These are phyloP conservation scores for Biscutella auriculata DNA, from an alignment of 441 rosid species.

Conservation along the genomic window DNA sequence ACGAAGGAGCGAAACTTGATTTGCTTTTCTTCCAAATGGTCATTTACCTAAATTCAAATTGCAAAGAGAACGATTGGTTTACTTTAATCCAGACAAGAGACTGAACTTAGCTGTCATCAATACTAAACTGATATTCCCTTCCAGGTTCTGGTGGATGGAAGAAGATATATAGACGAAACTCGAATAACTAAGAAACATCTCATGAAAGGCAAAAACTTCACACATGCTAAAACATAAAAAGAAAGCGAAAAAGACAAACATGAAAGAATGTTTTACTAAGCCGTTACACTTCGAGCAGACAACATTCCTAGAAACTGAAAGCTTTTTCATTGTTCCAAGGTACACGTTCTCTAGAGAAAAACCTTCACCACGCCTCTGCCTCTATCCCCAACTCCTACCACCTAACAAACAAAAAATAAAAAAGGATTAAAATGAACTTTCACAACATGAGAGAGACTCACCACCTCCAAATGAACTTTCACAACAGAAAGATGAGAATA, in stretches of 20 bases:
- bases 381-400: conserved; percentile 70
- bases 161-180: too few relatives aligned
- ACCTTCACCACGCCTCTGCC: conserved; percentile 89
- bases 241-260: too few relatives aligned
- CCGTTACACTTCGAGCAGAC: conserved; percentile 84
- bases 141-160: too few relatives aligned
- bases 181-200: too few relatives aligned
- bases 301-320: conserved; percentile 58
- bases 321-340: conserved; percentile 69
- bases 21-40: too few relatives aligned
- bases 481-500: conserved; percentile 88
- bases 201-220: too few relatives aligned
- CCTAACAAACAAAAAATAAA: conserved; percentile 12
- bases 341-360: conserved; percentile 77
- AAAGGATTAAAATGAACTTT: not conserved
- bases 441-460: not conserved
- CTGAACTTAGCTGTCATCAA: conserved; percentile 34
- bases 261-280: conserved; percentile 26
- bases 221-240: not conserved
- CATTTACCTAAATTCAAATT: conserved; percentile 45
- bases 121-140: too few relatives aligned
- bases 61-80: conserved; percentile 30
- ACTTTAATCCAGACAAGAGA: conserved; percentile 36
- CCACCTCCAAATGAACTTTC: conserved; percentile 70
- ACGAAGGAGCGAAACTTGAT: not conserved